Evolutionary conservation across 257 asterid genomes (phyloP).

Genomic region (Lycium barbarum): DNA sequence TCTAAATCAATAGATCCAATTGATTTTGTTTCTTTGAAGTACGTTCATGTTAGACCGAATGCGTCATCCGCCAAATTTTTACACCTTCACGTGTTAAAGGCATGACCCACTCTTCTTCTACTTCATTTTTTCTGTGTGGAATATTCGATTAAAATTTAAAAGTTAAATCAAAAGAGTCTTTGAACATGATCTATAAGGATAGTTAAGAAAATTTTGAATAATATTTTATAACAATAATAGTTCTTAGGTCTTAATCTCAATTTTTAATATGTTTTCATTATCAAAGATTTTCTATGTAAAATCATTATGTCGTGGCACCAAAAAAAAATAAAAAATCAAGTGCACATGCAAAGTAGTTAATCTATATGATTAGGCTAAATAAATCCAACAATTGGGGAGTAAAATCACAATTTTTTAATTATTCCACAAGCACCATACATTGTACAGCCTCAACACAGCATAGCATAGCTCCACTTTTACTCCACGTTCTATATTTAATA

Average conservation of each 20-base stretch:
- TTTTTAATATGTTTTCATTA: neutral
- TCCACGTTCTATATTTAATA: neutral
- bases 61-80: neutral
- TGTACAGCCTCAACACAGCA: neutral
- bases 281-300: neutral
- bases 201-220: neutral
- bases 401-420: neutral
- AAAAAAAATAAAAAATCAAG: neutral
- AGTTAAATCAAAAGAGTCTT: neutral
- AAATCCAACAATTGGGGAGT: neutral
- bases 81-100: neutral
- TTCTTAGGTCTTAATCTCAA: neutral
- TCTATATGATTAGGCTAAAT: conserved; percentile 3
- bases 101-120: neutral
- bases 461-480: conserved; percentile 4
- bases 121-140: too few relatives aligned
- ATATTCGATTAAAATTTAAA: neutral
- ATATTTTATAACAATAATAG: neutral
- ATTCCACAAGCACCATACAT: neutral
- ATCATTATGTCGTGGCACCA: neutral
- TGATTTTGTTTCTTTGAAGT: neutral
- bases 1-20: neutral
- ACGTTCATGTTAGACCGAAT: neutral
- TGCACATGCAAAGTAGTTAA: neutral
- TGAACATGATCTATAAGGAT: neutral